Conservation (phyloP, 2,329 filamentous ascomycete species). For the Diaporthe vaccinii region DNA sequence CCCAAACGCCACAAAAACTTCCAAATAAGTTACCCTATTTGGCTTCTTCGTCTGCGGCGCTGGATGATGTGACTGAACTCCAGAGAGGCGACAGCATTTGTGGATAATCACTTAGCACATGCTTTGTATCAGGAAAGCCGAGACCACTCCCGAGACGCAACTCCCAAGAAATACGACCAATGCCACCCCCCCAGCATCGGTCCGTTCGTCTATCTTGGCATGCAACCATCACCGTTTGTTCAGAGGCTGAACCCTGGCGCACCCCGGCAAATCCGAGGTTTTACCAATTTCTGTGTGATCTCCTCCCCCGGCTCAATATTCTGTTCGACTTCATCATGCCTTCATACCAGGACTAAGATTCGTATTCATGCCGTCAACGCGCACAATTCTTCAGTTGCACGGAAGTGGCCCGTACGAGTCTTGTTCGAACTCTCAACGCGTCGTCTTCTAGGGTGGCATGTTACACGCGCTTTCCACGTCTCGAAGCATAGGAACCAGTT, state of each 20-base stretch:
- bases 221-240: slow-evolving; percentile 9
- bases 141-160: slow-evolving; percentile 16
- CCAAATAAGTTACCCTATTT: neutral
- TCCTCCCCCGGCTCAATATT: too few species aligned
- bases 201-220: slow-evolving; percentile 29
- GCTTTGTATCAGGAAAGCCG: slow-evolving; percentile 5
- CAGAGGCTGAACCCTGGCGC: neutral
- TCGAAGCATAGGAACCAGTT: neutral
- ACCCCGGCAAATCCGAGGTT: slow-evolving; percentile 22
- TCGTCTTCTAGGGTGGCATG: too few species aligned
- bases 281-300: neutral
- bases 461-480: neutral
- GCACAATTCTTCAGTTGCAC: neutral
- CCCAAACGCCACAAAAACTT: neutral
- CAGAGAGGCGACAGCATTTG: neutral
- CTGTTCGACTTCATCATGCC: slow-evolving; percentile 16
- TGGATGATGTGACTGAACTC: neutral
- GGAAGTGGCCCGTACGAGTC: neutral
- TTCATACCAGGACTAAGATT: neutral
- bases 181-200: neutral
- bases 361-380: neutral
- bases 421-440: neutral
- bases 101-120: slow-evolving; percentile 18
- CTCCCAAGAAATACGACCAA: slow-evolving; percentile 19
- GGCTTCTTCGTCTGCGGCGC: neutral